Base-by-base conservation (phyloP, 2,329 filamentous ascomycete genomes). In the Aulographum hederae region DNA sequence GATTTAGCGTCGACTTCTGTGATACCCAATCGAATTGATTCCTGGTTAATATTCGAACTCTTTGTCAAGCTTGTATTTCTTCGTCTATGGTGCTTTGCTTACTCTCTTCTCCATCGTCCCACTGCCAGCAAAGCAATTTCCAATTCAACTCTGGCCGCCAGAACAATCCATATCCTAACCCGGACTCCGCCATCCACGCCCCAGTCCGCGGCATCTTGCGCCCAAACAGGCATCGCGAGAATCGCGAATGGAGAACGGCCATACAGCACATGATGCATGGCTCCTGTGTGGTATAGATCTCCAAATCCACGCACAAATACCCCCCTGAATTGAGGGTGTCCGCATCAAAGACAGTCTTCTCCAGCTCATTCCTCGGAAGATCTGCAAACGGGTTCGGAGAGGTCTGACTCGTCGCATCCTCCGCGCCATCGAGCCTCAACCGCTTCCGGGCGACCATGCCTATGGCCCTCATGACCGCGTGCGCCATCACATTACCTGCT, bases 221-320 rank as follows among this genome's bases (percentile, higher is more conserved):
- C 39, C 70, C 72, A 54, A 93, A 92, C 25, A 92, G 67, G 32
- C 85, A 78, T 32, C 78, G 74, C 28, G 80, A 75, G 65, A 98
- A 93, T 31, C 89, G 72, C 6, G 86, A 94, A 50, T 95, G 85
- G 15, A 95, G 64, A 43, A 95, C 78, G 2, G 81, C 89, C 89
- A 95, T 95, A 21, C 79, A 82, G 56, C 89, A 98, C 69, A 92
- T 91, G 37, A 92, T 69, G 50, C 89, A 98, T 4, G 89, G 89
- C 56, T 98, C 89, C 47, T 95, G 85, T 2, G 85, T 93, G 37
- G 91, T 64, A 56, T 94, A 95, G 34, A 98, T 69, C 53, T 95
- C 86, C 18, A 98, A 67, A 33, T 82, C 80, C 41, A 92, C 82
- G 56, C 86, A 95, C 14, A 98, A 71, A 51, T 98, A 98, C 32